These are phyloP conservation scores for Coffea canephora DNA, from an alignment of 257 asterid genomes.

Conservation along the genomic window DNA sequence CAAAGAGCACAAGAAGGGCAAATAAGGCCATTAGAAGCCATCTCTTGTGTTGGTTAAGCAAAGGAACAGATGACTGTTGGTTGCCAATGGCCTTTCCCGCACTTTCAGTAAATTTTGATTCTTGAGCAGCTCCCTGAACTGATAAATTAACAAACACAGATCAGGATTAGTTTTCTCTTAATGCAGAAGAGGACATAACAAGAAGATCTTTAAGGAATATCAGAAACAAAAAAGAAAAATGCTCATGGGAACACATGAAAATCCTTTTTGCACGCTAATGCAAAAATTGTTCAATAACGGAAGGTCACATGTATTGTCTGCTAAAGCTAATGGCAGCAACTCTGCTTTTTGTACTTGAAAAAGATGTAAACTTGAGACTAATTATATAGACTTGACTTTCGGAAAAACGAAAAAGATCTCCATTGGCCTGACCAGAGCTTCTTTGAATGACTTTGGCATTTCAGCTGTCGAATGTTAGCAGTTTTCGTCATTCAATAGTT, in stretches of 20 bases:
- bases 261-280: too few species aligned
- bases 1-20: conserved; percentile 31
- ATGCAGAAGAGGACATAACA: not conserved
- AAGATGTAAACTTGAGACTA: not conserved
- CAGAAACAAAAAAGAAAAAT: not conserved
- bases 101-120: conserved; percentile 4
- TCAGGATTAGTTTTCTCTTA: too few species aligned
- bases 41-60: conserved; percentile 12
- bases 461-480: not conserved
- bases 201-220: not conserved
- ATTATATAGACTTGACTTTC: not conserved
- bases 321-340: not conserved
- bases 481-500: too few species aligned
- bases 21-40: conserved; percentile 36
- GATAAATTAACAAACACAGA: not conserved
- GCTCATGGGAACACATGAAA: too few species aligned
- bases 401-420: not conserved
- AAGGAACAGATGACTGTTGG: not conserved
- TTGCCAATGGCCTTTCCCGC: not conserved
- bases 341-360: not conserved
- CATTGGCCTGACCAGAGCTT: too few species aligned
- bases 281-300: too few species aligned
- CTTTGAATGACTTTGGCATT: too few species aligned
- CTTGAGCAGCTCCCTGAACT: conserved; percentile 25
- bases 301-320: not conserved